Percentiles rank a stretch among this genome's conserved stretches.
These are phyloP conservation scores for Cynanchum wilfordii DNA, from an alignment of 257 asterid species.

Conservation along the genomic window DNA sequence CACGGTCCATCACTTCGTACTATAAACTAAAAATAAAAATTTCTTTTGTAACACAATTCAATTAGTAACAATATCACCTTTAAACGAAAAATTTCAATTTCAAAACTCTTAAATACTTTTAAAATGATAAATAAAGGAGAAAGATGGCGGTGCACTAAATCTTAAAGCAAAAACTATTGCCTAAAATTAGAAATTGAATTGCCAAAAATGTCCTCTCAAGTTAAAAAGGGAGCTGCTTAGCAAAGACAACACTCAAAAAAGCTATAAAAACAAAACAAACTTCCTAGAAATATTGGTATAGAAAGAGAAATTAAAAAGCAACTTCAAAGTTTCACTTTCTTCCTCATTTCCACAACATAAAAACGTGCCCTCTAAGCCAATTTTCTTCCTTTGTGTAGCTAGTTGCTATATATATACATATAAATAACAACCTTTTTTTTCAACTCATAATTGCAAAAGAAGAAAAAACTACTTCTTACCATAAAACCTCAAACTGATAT, in stretches of 20 bases:
- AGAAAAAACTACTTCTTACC: not conserved
- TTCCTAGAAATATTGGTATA: constrained; percentile 27
- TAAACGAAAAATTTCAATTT: too few relatives aligned
- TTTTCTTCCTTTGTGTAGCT: not conserved
- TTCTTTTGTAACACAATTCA: too few relatives aligned
- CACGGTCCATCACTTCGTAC: too few relatives aligned
- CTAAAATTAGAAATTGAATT: constrained; percentile 4
- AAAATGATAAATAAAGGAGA: too few relatives aligned
- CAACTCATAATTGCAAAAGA: not conserved
- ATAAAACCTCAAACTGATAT: not conserved
- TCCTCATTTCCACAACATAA: constrained; percentile 26
- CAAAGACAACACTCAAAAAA: constrained; percentile 1
- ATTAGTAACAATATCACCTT: too few relatives aligned
- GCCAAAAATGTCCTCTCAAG: not conserved
- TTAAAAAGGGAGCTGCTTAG: not conserved
- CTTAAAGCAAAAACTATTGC: not conserved
- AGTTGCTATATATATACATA: constrained; percentile 11
- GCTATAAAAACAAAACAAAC: constrained; percentile 22
- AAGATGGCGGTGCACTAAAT: not conserved
- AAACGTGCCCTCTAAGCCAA: constrained; percentile 57
- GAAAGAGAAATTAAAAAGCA: constrained; percentile 26
- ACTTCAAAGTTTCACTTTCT: constrained; percentile 33
- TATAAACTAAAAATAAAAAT: too few relatives aligned
- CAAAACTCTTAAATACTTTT: too few relatives aligned
- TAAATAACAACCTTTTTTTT: not conserved